Base-by-base conservation (phyloP, 2,329 filamentous ascomycete species). In the Exophiala phaeomuriformis region DNA sequence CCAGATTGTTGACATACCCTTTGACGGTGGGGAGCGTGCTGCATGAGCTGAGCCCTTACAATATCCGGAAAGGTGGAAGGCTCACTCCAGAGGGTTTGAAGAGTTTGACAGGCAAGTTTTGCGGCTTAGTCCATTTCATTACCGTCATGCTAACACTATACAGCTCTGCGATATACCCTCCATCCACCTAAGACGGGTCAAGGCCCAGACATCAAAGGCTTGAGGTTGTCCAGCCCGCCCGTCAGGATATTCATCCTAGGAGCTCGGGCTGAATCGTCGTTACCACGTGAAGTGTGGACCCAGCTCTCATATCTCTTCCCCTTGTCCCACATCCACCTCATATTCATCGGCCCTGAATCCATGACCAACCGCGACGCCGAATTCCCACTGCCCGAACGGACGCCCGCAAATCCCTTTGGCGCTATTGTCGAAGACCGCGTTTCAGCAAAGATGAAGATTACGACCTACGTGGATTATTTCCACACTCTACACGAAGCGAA, bases 401-500 rank as follows among this genome's bases (percentile, higher is more conserved):
- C 89, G 1, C 76, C 90, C 0, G 74, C 76, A 6, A 98, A 98
- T 67, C 93, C 93, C 0, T 98, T 90, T 63, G 93, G 93, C 40
- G 88, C 88, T n/a, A 79, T 98, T 49, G 82, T 96, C 9, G 94
- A 98, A 72, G 91, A 95, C 69, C 83, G 91, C 49, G 79, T 98
- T 5, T 88, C 86, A 67, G 83, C 86, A 51, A 85, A 86, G 61
- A 83, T 97, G 82, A 98, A 98, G 76, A 95, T 98, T 66, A 93
- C 86, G 69, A 98, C 94, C 0, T 95, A 90, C 65, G 91, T 97
- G 48, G 93, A 98, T 64, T 96, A 98, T 74, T 98, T 94, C 75
- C 91, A 98, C 71, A 97, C 88, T 2, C 81, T 98, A 63, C 91
- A 98, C 73, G 83, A 90, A 68, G 87, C 91, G 0, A 86, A 89